Base-by-base conservation (phyloP, 1,139 yeast genomes). In the Debaryomycetaceae sp. region DNA sequence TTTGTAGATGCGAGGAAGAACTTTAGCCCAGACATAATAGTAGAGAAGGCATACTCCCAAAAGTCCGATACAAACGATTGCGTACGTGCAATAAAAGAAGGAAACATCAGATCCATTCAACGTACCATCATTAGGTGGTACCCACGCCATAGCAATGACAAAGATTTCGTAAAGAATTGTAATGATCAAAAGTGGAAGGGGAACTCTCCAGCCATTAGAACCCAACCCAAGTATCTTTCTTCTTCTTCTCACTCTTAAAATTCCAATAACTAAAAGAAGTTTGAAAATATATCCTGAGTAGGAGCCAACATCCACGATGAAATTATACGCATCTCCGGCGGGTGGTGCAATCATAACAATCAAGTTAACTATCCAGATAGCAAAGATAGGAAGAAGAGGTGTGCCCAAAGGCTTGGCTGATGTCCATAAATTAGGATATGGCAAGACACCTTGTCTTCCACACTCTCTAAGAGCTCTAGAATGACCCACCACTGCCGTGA, bases 401-500 rank as follows among this genome's bases (percentile, higher is more conserved):
- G 76, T 69, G 2, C 71, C 70, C 35, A 59, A 65, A 2, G 75
- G 76, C 43, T 65, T 67, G 6, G 65, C 63, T 22, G 65, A 56
- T 5, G 73, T 65, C 75, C 75, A 71, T 35, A 60, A 53, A 8
- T 42, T 47, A 6, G 69, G 61, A 43, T 53, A 71, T 14, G 77
- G 76, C 34, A 71, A 56, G 13, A 71, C 73, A 38, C 75, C 75
- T 51, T 71, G 75, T 53, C 76, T 59, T 6, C 75, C 76, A 53
- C 73, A 67, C 48, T 71, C 75, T 54, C 75, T 63, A 29, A 71
- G 54, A 8, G 65, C 46, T 55, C 76, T 60, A 5, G 73, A 63
- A 41, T 69, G 75, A 2, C 71, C 66, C 17, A 71, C 53, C 35
- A 65, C 55, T 6, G 65, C 72, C 7, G 74, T 67, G 14, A 67